These are phyloP conservation scores for Boletus smithii DNA, from an alignment of 1,284 basidiomycete genomes.

Conservation along the genomic window DNA sequence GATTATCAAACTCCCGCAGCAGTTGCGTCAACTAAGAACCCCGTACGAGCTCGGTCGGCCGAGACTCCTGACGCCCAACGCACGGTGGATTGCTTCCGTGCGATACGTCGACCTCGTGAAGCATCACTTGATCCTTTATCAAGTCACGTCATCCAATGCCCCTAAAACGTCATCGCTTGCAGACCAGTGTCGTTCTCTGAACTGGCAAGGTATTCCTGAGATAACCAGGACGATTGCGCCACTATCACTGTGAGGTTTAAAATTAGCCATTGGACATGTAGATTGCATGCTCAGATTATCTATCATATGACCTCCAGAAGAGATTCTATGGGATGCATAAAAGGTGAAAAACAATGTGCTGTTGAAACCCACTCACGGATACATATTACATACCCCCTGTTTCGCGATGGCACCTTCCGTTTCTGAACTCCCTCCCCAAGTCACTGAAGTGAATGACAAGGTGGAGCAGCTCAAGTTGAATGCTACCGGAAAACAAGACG, in stretches of 20 bases:
- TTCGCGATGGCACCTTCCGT: slow-evolving; percentile 15
- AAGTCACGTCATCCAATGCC: slow-evolving; percentile 1
- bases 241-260: neutral
- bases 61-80: too few relatives aligned
- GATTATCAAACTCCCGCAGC: too few relatives aligned
- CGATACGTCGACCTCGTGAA: neutral
- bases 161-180: neutral
- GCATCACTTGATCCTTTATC: neutral
- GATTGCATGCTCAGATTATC: slow-evolving; percentile 10
- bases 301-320: neutral
- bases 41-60: too few relatives aligned
- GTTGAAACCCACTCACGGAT: neutral
- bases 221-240: neutral
- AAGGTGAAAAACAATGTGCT: neutral
- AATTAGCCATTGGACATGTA: slow-evolving; percentile 1
- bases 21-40: too few relatives aligned
- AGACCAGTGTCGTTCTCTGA: neutral
- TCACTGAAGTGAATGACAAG: slow-evolving; percentile 1
- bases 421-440: slow-evolving; percentile 4
- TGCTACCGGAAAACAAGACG: slow-evolving; percentile 1
- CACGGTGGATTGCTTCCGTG: neutral
- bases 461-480: slow-evolving; percentile 9
- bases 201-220: neutral
- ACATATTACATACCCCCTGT: neutral
- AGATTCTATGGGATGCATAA: neutral